Evolutionary conservation across 768 basidiomycete species (phyloP), one percentile per base, ranked within the genome.

Genomic region (Russula earlei): DNA sequence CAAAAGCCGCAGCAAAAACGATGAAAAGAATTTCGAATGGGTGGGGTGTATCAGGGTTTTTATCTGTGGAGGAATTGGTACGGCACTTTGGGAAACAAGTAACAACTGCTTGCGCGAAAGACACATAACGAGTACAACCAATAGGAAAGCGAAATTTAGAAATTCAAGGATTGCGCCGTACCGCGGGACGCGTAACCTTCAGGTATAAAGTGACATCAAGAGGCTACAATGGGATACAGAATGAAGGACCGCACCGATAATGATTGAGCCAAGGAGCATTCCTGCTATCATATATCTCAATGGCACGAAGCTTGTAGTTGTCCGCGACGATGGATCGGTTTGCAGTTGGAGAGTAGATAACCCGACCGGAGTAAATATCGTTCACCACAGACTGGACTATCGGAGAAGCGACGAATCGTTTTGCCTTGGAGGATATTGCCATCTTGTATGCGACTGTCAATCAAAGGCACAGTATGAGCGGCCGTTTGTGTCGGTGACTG

Each of bases 321-420:
- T 97, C 95, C 17, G 86, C 84, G 8, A 98, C 75, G 49, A 98
- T 78, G 1, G 91, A 87, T 24, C 85, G 82, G 46, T 72, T 78
- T 0, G 73, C 69, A 7, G 80, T 75, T 5, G 78, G 68, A 52
- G 79, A 70, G 10, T 83, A 80, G 15, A 87, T 76, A 33, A 90
- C 79, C 7, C 80, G 76, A n/a, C 87, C 95, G 3, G 80, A 74
- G 68, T 93, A 88, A 47, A 99, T 89, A 51, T 92, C 87, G 62
- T 85, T 84, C 34, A 97, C 81, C 25, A 96, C 84, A 52, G 82
- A 82, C 67, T 97, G 94, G 3, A 91, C 83, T 22, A 96, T 77
- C 0, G 91, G 83, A 0, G 85, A 81, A 1, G 91, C 78, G 11
- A 96, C 73, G 65, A 98, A 95, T 27, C 78, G 74, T 67, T 95